A percentile compares a stretch with the other conserved stretches of the same genome.
phyloP scores from a whole-genome alignment of 768 basidiomycete genomes.

The Kwoniella mangroviensis region DNA sequence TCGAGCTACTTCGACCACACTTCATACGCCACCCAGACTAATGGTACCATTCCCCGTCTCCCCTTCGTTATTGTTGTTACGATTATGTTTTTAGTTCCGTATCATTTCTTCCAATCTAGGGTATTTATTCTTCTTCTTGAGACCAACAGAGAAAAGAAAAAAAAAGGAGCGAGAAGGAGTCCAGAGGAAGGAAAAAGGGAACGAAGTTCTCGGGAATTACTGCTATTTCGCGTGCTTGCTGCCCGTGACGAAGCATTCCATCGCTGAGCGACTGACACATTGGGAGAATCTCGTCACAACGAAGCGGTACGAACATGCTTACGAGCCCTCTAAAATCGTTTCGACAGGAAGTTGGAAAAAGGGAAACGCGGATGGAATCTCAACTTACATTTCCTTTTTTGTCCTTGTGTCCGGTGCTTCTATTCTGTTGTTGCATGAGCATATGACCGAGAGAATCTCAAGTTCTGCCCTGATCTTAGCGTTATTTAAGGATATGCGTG shows the following conservation, averaged over 20 bases:
- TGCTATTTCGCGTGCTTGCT: no score
- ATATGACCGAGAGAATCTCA: neutral
- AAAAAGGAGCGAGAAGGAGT: no score
- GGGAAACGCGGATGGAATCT: no score
- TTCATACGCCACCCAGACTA: constrained; percentile 22
- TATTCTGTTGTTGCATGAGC: neutral
- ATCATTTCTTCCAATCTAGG: constrained; percentile 4
- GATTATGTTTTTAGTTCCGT: constrained; percentile 6
- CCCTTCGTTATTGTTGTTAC: neutral
- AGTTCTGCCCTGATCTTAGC: neutral
- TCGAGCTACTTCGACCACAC: neutral
- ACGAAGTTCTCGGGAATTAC: neutral
- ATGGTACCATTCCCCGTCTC: neutral
- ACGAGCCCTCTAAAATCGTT: neutral
- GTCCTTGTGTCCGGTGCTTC: neutral
- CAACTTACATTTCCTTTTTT: no score
- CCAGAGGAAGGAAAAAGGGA: neutral
- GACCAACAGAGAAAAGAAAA: neutral
- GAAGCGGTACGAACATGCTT: neutral
- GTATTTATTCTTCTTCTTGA: neutral
- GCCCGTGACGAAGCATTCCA: no score
- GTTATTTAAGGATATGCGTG: constrained; percentile 15
- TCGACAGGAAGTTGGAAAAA: neutral
- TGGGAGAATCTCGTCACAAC: no score
- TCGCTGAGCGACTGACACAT: no score